These are phyloP conservation scores for Yamadazyma paraphyllophila DNA, from an alignment of 805 yeast species.

Conservation along the genomic window DNA sequence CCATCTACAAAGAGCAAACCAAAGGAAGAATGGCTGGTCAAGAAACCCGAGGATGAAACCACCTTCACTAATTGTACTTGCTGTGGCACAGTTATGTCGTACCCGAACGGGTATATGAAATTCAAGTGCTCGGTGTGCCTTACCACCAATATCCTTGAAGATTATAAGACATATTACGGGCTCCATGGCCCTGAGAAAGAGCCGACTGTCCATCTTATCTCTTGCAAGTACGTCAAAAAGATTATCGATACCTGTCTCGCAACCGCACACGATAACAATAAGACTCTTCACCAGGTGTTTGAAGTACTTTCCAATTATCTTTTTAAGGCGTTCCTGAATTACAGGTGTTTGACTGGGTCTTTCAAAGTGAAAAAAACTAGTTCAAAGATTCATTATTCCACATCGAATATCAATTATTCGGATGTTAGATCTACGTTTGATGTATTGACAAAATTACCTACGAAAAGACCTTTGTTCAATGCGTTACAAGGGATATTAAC, in stretches of 20 bases:
- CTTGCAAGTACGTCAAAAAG: conserved; percentile 31
- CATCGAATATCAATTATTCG: conserved; percentile 48
- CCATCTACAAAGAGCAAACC: conserved; percentile 2
- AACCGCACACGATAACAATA: conserved; percentile 12
- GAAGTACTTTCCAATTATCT: conserved; percentile 52
- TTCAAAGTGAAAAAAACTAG: conserved; percentile 38
- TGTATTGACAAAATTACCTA: conserved; percentile 50
- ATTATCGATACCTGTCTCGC: conserved; percentile 33
- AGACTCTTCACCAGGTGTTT: conserved; percentile 33
- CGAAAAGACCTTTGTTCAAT: conserved; percentile 57
- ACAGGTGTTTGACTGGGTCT: conserved; percentile 50
- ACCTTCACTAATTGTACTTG: conserved; percentile 34
- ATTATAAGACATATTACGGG: conserved; percentile 6
- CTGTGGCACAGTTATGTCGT: conserved; percentile 35
- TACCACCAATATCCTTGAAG: conserved; percentile 39
- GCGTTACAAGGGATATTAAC: conserved; percentile 52
- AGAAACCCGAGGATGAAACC: conserved; percentile 3
- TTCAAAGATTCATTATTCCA: conserved; percentile 37
- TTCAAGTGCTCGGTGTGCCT: conserved; percentile 65
- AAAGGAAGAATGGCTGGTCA: not conserved
- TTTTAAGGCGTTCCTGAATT: conserved; percentile 46
- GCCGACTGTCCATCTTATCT: conserved; percentile 19
- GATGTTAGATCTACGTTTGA: conserved; percentile 49
- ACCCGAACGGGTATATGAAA: conserved; percentile 27
- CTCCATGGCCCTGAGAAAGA: conserved; percentile 1